Conservation (phyloP, 2,329 filamentous ascomycete species). For the Lachnellula hyalina region DNA sequence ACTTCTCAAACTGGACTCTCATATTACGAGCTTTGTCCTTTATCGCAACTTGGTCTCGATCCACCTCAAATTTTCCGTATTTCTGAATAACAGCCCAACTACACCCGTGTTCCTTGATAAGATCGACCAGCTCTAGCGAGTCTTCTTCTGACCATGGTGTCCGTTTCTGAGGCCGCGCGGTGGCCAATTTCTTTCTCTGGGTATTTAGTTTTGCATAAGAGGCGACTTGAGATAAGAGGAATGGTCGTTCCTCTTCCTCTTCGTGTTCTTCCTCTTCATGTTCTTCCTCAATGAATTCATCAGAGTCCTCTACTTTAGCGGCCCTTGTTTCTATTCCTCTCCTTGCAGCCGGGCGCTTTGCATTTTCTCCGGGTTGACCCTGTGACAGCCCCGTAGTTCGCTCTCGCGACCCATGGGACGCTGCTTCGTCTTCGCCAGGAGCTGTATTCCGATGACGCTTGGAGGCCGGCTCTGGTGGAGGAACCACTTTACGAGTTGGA, state of each 20-base stretch:
- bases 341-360: slow-evolving; percentile 15
- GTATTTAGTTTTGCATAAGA: slow-evolving; percentile 1
- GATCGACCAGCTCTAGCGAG: slow-evolving; percentile 39
- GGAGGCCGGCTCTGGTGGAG: neutral
- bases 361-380: neutral
- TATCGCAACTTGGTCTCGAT: slow-evolving; percentile 44
- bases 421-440: neutral
- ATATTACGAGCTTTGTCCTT: slow-evolving; percentile 52
- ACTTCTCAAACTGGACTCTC: slow-evolving; percentile 41
- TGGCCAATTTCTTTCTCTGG: neutral
- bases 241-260: neutral
- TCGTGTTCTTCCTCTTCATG: slow-evolving; percentile 12
- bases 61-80: slow-evolving; percentile 29
- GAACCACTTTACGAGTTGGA: slow-evolving; percentile 10
- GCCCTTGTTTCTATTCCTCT: neutral
- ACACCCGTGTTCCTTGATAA: slow-evolving; percentile 42
- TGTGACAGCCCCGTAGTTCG: neutral
- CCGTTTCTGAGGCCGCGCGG: slow-evolving; percentile 12
- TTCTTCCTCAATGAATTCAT: slow-evolving; percentile 1
- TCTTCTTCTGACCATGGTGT: slow-evolving; percentile 36
- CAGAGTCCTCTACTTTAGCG: neutral
- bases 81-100: slow-evolving; percentile 43
- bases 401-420: neutral
- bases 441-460: neutral
- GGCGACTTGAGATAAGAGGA: slow-evolving; percentile 6